Evolutionary conservation across 169 alveolate species (phyloP).

Genomic region (Eimeria zaria): DNA sequence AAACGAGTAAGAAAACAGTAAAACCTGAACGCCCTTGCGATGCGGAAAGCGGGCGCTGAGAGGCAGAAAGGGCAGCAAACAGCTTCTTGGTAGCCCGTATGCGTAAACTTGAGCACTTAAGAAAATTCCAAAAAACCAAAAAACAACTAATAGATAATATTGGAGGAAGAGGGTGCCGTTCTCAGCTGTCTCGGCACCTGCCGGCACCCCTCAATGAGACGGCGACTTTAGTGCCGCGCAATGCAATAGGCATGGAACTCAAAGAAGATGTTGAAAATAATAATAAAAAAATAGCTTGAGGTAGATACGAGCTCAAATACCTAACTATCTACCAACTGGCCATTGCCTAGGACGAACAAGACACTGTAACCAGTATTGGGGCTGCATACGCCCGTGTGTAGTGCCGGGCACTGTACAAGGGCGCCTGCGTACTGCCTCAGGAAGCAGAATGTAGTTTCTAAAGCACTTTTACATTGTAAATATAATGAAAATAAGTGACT

Average conservation of each 20-base stretch:
- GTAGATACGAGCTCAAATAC: not conserved
- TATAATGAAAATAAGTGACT: not conserved
- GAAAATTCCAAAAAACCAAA: not conserved
- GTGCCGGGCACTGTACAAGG: not conserved
- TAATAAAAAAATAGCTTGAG: not conserved
- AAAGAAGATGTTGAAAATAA: not conserved
- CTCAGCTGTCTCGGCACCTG: slow-evolving; percentile 38
- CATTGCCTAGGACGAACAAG: not conserved
- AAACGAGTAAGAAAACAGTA: not conserved
- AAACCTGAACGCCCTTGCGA: not conserved
- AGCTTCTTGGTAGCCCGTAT: not conserved
- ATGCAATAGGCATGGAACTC: slow-evolving; percentile 29
- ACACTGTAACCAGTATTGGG: slow-evolving; percentile 1
- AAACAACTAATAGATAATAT: not conserved
- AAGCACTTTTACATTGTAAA: not conserved
- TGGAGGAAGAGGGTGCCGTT: not conserved
- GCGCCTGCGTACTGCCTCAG: not conserved
- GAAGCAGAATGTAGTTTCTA: not conserved
- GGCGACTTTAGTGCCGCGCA: slow-evolving; percentile 12
- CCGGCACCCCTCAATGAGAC: slow-evolving; percentile 30
- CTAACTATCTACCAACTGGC: not conserved
- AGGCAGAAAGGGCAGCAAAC: not conserved
- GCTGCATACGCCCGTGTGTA: not conserved
- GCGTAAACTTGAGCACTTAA: not conserved
- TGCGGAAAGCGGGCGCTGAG: not conserved